Base-by-base conservation (phyloP, 768 basidiomycete species). In the Russula compacta region DNA sequence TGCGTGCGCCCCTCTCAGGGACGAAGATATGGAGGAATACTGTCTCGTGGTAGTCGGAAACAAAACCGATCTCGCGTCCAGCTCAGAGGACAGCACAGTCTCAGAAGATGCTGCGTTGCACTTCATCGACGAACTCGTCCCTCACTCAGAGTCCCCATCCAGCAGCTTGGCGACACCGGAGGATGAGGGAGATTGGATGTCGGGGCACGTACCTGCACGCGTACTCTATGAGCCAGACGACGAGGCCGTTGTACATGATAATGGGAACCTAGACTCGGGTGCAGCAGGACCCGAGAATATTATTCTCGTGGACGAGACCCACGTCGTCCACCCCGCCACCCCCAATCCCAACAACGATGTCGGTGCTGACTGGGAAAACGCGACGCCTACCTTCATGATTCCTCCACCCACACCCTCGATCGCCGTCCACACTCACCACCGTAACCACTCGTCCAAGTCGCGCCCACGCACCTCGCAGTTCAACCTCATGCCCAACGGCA, bases 1-100 rank as follows among this genome's bases (percentile, higher is more conserved):
- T 47, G 78, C 81, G 38, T 74, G 78, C 47, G 86, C 86, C 2
- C 89, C 89, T 0, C 72, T 92, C 54, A 71, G 73, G 3, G 86
- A 89, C 38, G 85, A 81, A 53, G 84, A 85, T 35, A 66, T 79
- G 35, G 75, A 77, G 49, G 79, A 81, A 38, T 89, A 83, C 66
- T 92, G 89, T 65, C 84, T 83, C 58, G 83, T 87, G 21, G 81
- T 89, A 6, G 72, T 76, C 33, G 83, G 92, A 53, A 92, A 92
- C 72, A 93, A 93, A 75, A 77, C 80, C 6, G 90, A 93, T 71
- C 70, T 87, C 40, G 66, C 74, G 0, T 56, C 38, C 29, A 29
- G 46, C 48, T 46, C 55, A 1, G 53, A 52, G 59, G 42, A 57
- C 49, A 10, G 58, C 21, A 36, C 74, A 60, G 56, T 77, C 65